Evolutionary conservation across 805 yeast genomes (phyloP).

Genomic region (Candida orba): DNA sequence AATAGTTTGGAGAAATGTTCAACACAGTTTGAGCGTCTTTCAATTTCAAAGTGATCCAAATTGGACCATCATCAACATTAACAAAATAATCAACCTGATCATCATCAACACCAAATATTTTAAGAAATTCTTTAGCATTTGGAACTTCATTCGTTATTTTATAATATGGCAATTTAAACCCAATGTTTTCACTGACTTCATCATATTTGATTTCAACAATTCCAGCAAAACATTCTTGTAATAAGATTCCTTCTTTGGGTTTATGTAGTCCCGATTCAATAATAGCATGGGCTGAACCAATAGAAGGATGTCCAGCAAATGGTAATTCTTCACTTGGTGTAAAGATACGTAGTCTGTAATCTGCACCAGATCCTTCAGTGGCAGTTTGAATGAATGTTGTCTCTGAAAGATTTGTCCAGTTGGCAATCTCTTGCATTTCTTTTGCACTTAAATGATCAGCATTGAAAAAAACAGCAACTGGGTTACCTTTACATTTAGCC

Average conservation of each 20-base stretch:
- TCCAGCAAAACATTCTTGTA: conserved; percentile 42
- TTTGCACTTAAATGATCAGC: conserved; percentile 32
- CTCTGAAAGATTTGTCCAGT: conserved; percentile 58
- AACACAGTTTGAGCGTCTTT: conserved; percentile 27
- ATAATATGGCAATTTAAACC: conserved; percentile 24
- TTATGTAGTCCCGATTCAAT: conserved; percentile 30
- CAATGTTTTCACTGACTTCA: conserved; percentile 15
- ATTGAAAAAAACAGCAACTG: conserved; percentile 43
- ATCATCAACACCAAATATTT: not conserved
- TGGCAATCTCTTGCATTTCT: conserved; percentile 41
- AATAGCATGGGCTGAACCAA: conserved; percentile 45
- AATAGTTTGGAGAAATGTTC: conserved; percentile 27
- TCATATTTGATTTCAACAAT: conserved; percentile 28
- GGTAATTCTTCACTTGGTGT: conserved; percentile 42
- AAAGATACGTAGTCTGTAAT: conserved; percentile 45
- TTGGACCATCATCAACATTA: conserved; percentile 37
- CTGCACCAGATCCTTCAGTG: conserved; percentile 28
- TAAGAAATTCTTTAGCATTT: conserved; percentile 1
- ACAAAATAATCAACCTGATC: conserved; percentile 3
- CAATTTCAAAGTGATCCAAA: conserved; percentile 36
- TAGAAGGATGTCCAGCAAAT: conserved; percentile 61
- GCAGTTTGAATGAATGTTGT: conserved; percentile 45
- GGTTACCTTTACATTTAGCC: conserved; percentile 35
- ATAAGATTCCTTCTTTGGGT: conserved; percentile 20
- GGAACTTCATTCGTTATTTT: conserved; percentile 11